phyloP scores from a whole-genome alignment of 2,329 filamentous ascomycete genomes.

The Colletotrichum caudatum region DNA sequence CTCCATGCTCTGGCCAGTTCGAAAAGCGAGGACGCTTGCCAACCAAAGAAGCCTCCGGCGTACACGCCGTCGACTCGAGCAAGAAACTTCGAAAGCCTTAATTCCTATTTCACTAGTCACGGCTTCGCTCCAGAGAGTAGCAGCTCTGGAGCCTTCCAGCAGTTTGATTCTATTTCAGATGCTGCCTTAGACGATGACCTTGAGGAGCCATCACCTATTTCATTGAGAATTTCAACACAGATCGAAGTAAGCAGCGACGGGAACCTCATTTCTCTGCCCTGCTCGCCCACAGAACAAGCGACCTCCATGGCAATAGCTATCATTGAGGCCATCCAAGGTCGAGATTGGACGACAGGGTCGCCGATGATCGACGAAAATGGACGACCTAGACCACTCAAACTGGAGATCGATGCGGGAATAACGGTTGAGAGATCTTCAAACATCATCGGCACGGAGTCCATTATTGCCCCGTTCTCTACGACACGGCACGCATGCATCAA shows the following conservation, averaged over 20 bases:
- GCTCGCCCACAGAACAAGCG: constrained; percentile 55
- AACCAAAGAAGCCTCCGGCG: constrained; percentile 38
- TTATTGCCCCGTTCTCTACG: constrained; percentile 48
- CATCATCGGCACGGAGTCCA: constrained; percentile 53
- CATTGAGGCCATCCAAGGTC: constrained; percentile 54
- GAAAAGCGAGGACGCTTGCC: constrained; percentile 15
- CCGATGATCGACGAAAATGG: constrained; percentile 62
- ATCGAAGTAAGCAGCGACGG: constrained; percentile 60
- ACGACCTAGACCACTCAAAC: constrained; percentile 54
- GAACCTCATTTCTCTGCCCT: constrained; percentile 61
- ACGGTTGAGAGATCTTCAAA: constrained; percentile 59
- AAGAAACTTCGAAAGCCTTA: constrained; percentile 77
- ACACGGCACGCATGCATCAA: constrained; percentile 33
- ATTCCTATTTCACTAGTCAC: neutral
- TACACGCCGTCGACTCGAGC: constrained; percentile 49
- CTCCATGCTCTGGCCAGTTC: constrained; percentile 1
- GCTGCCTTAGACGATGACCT: neutral
- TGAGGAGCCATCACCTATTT: constrained; percentile 54
- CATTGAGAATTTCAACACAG: constrained; percentile 61
- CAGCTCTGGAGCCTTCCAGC: neutral
- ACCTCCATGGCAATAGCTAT: constrained; percentile 59
- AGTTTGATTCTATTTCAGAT: neutral
- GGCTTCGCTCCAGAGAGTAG: neutral
- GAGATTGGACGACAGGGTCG: constrained; percentile 56
- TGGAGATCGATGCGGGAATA: constrained; percentile 60